phyloP scores from a whole-genome alignment of 1,139 yeast species.

The Suhomyces yuchorum region DNA sequence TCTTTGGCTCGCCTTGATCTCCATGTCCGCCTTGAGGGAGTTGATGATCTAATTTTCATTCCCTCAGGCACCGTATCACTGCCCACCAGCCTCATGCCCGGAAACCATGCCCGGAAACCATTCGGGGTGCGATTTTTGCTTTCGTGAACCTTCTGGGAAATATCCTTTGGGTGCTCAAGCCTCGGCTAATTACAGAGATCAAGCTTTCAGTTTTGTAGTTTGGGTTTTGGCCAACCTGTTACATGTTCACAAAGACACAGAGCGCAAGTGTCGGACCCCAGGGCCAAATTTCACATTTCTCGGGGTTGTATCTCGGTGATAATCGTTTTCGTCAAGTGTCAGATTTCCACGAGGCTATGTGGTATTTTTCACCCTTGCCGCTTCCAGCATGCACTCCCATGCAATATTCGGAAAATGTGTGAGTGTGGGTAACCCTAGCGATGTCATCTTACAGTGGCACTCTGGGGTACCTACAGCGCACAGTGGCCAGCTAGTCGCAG shows the following conservation, averaged over 20 bases:
- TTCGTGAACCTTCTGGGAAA: background rate
- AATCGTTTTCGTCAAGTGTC: slow-evolving; percentile 2
- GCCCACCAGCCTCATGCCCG: background rate
- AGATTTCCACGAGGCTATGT: slow-evolving; percentile 1
- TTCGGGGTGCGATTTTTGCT: background rate
- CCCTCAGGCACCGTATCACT: background rate
- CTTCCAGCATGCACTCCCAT: background rate
- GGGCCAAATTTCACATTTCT: slow-evolving; percentile 1
- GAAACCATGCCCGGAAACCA: background rate
- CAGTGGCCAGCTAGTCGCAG: background rate
- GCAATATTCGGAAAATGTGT: background rate
- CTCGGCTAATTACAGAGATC: slow-evolving; percentile 3
- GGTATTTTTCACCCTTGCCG: background rate
- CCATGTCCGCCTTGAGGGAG: background rate
- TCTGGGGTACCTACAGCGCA: too few relatives aligned
- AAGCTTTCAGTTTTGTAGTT: slow-evolving; percentile 3
- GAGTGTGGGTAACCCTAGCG: background rate
- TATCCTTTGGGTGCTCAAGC: background rate
- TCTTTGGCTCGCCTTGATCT: background rate
- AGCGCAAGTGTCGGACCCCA: background rate
- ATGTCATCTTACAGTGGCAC: background rate
- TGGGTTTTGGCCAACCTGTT: slow-evolving; percentile 1
- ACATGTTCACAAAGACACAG: background rate
- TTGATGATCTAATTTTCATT: background rate
- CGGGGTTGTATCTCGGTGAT: slow-evolving; percentile 4